Evolutionary conservation across 2,329 filamentous ascomycete species (phyloP), one percentile per base, ranked within the genome.

Genomic region (Plenodomus lindquistii): DNA sequence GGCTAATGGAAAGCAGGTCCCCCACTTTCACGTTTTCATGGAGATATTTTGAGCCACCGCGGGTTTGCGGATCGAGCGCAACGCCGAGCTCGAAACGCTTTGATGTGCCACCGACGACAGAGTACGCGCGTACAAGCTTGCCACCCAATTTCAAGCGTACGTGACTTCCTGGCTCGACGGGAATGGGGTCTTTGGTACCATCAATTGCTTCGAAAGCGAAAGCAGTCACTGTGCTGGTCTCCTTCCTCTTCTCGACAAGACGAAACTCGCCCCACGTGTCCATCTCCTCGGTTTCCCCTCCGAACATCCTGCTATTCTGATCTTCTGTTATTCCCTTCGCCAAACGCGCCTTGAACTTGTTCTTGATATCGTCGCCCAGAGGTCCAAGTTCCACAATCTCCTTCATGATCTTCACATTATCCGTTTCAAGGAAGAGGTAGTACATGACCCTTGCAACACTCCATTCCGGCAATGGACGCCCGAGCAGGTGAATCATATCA

Each of bases 371-470:
- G 0, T 80, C 75, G 2, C 65, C 64, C 2, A 87, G 73, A 60
- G 80, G 77, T 40, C 75, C 72, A 11, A 73, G 20, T 39, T 81
- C 43, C 0, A 66, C 55, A 15, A 74, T 61, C 50, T 73, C 52
- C 22, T 57, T 79, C 75, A 80, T 81, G 34, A 72, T 78, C 2
- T 59, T 62, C 1, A 73, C 58, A 57, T 85, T 77, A 27, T 75
- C 74, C 20, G 71, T 76, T 24, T 81, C 78, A 6, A 81, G 74
- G 63, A 85, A 83, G 31, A 86, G 68, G 54, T 82, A 86, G 66
- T 85, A 81, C 65, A 87, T 84, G 0, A 87, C 72, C 10, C 80
- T 74, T 63, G 84, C 81, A 27, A 88, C 77, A 0, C 84, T 85
- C 85, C 85, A 88, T 35, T 74, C 59, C 0, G 84, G 83, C 70